Conservation (phyloP, 345 rosid genomes). For the Gossypium anomalum region DNA sequence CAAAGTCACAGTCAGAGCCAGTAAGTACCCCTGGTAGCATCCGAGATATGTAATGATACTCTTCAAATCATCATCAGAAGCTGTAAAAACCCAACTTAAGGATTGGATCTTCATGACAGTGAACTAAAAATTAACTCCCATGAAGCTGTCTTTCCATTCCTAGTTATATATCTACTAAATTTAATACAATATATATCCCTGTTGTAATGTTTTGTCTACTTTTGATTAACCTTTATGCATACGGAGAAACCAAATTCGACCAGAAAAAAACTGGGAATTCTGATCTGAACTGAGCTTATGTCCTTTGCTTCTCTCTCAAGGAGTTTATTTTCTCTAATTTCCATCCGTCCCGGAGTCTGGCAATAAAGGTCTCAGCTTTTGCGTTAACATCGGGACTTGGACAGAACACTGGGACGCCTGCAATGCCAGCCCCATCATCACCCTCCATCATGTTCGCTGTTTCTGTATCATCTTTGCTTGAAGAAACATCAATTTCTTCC, state of each 20-base stretch:
- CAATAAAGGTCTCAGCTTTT: slow-evolving; percentile 83
- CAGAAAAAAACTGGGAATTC: neutral
- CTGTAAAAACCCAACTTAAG: slow-evolving; percentile 1
- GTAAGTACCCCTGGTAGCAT: neutral
- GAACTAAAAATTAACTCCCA: slow-evolving; percentile 6
- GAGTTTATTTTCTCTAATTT: slow-evolving; percentile 73
- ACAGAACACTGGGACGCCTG: slow-evolving; percentile 34
- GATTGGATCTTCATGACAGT: slow-evolving; percentile 1
- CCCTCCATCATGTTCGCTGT: slow-evolving; percentile 28
- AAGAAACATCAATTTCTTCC: slow-evolving; percentile 27
- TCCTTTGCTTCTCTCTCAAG: slow-evolving; percentile 34
- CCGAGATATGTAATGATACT: neutral
- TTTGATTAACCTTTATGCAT: neutral
- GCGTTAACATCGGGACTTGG: slow-evolving; percentile 85
- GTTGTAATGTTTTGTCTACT: neutral
- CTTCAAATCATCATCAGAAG: slow-evolving; percentile 14
- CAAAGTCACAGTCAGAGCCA: neutral
- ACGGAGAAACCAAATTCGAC: neutral
- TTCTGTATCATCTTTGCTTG: slow-evolving; percentile 14
- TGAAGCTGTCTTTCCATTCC: neutral
- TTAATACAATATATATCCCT: neutral
- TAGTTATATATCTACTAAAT: neutral
- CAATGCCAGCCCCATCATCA: slow-evolving; percentile 18
- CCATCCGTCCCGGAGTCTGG: slow-evolving; percentile 73
- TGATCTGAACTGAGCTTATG: neutral